A percentile compares a stretch with the other conserved stretches of the same genome.
phyloP scores from a whole-genome alignment of 352 stramenopile genomes.

The Phytophthora lateralis region DNA sequence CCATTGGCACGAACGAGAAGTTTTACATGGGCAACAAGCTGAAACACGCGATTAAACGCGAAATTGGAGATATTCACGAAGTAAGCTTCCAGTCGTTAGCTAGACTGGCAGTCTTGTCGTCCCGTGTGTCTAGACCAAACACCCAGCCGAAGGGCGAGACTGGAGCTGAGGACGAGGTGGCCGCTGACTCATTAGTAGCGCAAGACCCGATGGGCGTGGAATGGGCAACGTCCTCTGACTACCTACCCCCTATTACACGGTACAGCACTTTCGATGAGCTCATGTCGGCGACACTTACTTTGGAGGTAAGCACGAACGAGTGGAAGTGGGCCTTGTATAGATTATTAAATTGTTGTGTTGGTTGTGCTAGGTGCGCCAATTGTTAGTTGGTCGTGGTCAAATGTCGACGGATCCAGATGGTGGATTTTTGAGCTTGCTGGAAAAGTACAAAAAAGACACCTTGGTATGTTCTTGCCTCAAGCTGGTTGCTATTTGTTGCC shows the following conservation, averaged over 20 bases:
- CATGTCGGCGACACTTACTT: slow-evolving; percentile 87
- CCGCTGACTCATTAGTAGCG: slow-evolving; percentile 57
- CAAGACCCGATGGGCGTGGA: slow-evolving; percentile 80
- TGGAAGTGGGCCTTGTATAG: neutral
- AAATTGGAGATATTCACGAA: slow-evolving; percentile 83
- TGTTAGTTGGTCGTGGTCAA: slow-evolving; percentile 80
- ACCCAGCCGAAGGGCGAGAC: slow-evolving; percentile 51
- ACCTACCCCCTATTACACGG: slow-evolving; percentile 81
- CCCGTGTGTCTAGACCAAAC: slow-evolving; percentile 74
- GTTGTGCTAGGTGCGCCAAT: slow-evolving; percentile 65
- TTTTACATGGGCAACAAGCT: slow-evolving; percentile 88
- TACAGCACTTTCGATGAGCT: slow-evolving; percentile 92
- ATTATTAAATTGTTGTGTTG: neutral
- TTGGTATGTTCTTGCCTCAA: slow-evolving; percentile 37
- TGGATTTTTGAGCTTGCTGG: slow-evolving; percentile 79
- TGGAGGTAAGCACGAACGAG: slow-evolving; percentile 61
- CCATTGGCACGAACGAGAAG: slow-evolving; percentile 84
- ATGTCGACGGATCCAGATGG: slow-evolving; percentile 86
- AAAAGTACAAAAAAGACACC: slow-evolving; percentile 87
- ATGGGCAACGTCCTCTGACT: slow-evolving; percentile 72
- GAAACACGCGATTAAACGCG: slow-evolving; percentile 78
- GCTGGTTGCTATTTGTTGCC: neutral
- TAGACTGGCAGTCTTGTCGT: slow-evolving; percentile 81
- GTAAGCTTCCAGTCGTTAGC: slow-evolving; percentile 89
- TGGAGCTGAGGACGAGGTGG: slow-evolving; percentile 48